Conservation (phyloP, 192 early-diverging fungal species). For the Podila horticola region DNA sequence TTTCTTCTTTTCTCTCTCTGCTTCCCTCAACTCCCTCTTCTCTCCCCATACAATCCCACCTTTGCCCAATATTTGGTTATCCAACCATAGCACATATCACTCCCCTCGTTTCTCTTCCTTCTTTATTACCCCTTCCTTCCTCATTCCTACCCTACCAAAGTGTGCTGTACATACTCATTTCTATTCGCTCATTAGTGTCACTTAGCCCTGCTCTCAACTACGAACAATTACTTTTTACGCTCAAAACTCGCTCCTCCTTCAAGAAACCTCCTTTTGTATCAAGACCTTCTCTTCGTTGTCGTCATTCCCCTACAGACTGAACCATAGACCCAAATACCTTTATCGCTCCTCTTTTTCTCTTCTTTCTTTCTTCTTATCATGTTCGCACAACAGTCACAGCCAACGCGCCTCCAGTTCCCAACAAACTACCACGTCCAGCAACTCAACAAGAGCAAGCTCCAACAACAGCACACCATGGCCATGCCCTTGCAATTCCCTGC, state of each 20-base stretch:
- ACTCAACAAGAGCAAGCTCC: conserved; percentile 6
- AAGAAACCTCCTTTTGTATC: too few species aligned
- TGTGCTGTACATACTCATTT: too few species aligned
- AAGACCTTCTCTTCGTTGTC: neutral
- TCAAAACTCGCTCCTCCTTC: too few species aligned
- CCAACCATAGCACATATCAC: too few species aligned
- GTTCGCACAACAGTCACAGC: conserved; percentile 40
- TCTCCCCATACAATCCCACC: neutral
- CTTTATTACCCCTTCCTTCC: too few species aligned
- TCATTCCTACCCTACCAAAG: too few species aligned
- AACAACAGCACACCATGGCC: conserved; percentile 31
- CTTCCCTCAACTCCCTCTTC: neutral
- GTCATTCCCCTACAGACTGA: neutral
- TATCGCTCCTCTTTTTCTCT: neutral
- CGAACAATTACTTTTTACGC: too few species aligned
- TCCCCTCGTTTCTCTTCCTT: too few species aligned
- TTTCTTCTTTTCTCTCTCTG: neutral
- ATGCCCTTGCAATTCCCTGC: conserved; percentile 36
- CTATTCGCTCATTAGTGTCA: too few species aligned
- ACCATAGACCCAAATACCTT: neutral
- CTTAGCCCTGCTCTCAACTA: neutral
- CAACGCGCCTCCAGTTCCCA: conserved; percentile 47
- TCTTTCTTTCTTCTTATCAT: conserved; percentile 8
- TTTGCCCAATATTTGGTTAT: too few species aligned
- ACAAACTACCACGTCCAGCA: conserved; percentile 52